Conservation (phyloP, 257 asterid species). For the Ocimum tenuiflorum region DNA sequence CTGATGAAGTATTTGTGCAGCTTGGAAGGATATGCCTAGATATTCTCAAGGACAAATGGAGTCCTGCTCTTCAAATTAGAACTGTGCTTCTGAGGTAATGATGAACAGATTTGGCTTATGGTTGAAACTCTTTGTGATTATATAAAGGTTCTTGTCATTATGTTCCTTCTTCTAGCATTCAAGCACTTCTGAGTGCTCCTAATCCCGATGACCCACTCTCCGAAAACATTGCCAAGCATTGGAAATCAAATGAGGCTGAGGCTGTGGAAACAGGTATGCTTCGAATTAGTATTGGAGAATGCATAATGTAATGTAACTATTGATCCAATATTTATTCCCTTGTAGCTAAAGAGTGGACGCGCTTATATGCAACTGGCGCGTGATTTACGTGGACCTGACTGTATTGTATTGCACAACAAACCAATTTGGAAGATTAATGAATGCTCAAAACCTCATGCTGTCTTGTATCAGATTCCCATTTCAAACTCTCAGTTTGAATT, state of each 20-base stretch:
- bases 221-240: conserved; percentile 97
- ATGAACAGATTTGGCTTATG: background rate
- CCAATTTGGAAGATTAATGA: conserved; percentile 27
- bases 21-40: conserved; percentile 99
- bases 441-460: conserved; percentile 26
- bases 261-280: conserved; percentile 93
- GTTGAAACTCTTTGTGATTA: background rate
- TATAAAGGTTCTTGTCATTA: background rate
- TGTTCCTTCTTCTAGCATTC: conserved; percentile 52
- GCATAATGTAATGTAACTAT: background rate
- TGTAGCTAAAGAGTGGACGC: conserved; percentile 90
- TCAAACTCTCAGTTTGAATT: conserved; percentile 26
- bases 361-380: conserved; percentile 85
- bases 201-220: conserved; percentile 98
- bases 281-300: background rate
- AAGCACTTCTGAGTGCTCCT: conserved; percentile 98
- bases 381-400: conserved; percentile 29
- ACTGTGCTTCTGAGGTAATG: conserved; percentile 90
- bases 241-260: conserved; percentile 95
- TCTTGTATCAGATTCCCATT: conserved; percentile 22
- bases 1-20: conserved; percentile 37
- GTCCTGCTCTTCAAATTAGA: conserved; percentile 99
- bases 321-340: background rate
- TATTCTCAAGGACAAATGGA: conserved; percentile 98
- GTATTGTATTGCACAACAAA: conserved; percentile 24